Conservation (phyloP, 371 early-diverging fungal genomes). For the Zancudomyces culisetae region DNA sequence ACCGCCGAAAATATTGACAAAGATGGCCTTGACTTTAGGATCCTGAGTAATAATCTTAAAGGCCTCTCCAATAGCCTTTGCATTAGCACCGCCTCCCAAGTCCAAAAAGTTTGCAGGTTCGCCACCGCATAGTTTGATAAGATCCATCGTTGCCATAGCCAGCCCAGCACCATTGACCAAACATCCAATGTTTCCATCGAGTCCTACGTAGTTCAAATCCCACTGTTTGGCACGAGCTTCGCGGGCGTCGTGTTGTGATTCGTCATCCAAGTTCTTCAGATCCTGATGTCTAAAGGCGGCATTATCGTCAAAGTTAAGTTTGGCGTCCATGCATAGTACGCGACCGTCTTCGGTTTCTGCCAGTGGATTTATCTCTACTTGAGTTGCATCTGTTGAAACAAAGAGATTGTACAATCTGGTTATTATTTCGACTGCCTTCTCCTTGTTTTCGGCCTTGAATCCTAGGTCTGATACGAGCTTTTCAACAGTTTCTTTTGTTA, state of each 20-base stretch:
- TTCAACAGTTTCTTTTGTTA: constrained; percentile 39
- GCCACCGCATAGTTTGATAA: constrained; percentile 95
- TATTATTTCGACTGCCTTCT: constrained; percentile 81
- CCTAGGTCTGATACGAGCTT: constrained; percentile 64
- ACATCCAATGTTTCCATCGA: constrained; percentile 74
- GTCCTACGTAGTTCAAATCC: constrained; percentile 96
- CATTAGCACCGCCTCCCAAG: constrained; percentile 93
- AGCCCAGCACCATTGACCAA: constrained; percentile 95
- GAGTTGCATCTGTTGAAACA: constrained; percentile 87
- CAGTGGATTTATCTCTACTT: constrained; percentile 96
- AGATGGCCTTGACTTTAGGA: constrained; percentile 79
- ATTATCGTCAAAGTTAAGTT: constrained; percentile 96
- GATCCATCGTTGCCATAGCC: constrained; percentile 99
- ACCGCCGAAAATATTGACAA: constrained; percentile 98
- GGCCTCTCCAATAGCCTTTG: constrained; percentile 91
- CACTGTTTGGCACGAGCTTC: constrained; percentile 92
- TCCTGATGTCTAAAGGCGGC: constrained; percentile 93
- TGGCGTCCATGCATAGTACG: constrained; percentile 80
- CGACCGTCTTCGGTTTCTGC: constrained; percentile 76
- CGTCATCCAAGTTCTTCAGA: constrained; percentile 71
- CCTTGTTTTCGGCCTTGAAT: constrained; percentile 59
- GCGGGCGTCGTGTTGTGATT: constrained; percentile 89
- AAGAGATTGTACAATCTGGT: constrained; percentile 86
- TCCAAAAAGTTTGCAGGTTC: constrained; percentile 99
- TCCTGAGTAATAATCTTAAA: constrained; percentile 96